Base-by-base conservation (phyloP, 306 rosid species). In the Vigna reflexopilosa region DNA sequence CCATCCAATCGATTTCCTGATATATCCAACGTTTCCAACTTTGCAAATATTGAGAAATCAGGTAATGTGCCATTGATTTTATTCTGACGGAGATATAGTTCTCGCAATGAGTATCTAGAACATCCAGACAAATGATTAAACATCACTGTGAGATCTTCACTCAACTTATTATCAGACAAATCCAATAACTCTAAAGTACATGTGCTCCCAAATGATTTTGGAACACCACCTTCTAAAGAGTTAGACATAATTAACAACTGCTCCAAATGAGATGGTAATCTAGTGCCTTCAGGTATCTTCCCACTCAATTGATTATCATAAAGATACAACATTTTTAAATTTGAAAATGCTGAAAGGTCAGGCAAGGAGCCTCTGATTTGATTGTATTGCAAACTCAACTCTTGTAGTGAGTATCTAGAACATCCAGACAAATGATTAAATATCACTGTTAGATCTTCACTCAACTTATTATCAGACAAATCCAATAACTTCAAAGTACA, bases 91-190 rank as follows among this genome's bases (percentile, higher is more conserved):
- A 36, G 7, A 36, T 6, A 36, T 20, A 19, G n/a, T n/a, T n/a
- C n/a, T 19, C 20, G 20, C 20, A 76, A 17, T 0, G 81, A 84
- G 16, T 56, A 40, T 52, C 26, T 52, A 7, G 71, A 24, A 62
- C 57, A 75, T 1, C 59, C 30, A 2, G 61, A 75, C 49, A 61
- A 47, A 48, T 47, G 47, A 45, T 47, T 2, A 1, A 75, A 11
- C 30, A 75, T 47, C 4, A 6, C 0, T 1, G 49, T 1, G 0
- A 75, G 16, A 16, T 75, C 79, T 75, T 47, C 24, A 16, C 7
- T 62, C 13, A 62, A 15, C 0, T 0, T 62, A 0, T 62, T 62
- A 3, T 1, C 0, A 26, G 6, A 26, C 0, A 75, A 12, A 0
- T 13, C 14, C 70, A 75, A 28, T 6, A 5, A 26, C 4, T 0